Evolutionary conservation across 2,329 filamentous ascomycete genomes (phyloP).

Genomic region (Diaporthe caulivora): DNA sequence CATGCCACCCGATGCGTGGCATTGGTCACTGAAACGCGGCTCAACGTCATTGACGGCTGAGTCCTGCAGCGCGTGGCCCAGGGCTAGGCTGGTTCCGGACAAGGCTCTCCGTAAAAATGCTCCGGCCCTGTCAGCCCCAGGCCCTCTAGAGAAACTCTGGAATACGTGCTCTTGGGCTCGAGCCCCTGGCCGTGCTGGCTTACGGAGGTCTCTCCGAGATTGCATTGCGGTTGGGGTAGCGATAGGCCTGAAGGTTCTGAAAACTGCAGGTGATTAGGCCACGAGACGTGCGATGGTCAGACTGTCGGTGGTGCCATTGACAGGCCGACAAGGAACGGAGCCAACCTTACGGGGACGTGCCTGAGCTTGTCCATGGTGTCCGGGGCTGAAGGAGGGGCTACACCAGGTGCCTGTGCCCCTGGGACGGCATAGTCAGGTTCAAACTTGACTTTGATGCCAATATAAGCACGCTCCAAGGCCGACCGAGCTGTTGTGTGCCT

Average conservation of each 20-base stretch:
- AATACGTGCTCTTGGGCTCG: neutral
- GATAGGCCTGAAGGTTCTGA: neutral
- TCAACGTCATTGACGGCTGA: conserved; percentile 38
- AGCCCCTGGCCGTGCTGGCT: neutral
- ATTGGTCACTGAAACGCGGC: conserved; percentile 36
- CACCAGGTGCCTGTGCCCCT: neutral
- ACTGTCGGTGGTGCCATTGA: neutral
- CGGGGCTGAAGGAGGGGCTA: neutral
- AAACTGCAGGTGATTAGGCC: neutral
- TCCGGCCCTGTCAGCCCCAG: conserved; percentile 27
- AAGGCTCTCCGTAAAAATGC: conserved; percentile 23
- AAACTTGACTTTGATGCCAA: neutral
- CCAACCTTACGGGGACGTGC: neutral
- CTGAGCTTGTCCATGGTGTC: neutral
- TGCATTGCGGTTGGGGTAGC: neutral
- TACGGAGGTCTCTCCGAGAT: conserved; percentile 1
- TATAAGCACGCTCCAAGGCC: neutral
- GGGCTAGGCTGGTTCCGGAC: conserved; percentile 20
- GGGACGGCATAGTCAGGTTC: neutral
- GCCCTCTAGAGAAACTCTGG: conserved; percentile 1
- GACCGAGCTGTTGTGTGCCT: neutral
- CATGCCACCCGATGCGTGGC: conserved; percentile 33
- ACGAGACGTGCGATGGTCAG: neutral
- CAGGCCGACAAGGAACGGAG: neutral
- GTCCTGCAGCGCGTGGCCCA: neutral